Base-by-base conservation (phyloP, 2,329 filamentous ascomycete genomes). In the Furcasterigmium furcatum region DNA sequence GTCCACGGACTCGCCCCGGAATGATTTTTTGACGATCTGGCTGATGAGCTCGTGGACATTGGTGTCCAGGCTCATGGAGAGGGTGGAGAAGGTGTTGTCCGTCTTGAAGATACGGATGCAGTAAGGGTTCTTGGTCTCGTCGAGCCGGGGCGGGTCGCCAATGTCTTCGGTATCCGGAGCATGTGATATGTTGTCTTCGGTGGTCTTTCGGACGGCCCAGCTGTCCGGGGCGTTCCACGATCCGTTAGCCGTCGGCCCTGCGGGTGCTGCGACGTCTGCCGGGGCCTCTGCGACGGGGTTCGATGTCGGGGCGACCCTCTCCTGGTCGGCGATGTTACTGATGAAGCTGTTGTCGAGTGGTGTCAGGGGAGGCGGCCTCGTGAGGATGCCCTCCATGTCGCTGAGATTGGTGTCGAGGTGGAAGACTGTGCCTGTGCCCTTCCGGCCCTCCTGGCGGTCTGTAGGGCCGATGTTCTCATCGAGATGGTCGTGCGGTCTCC, bases 41-140 rank as follows among this genome's bases (percentile, higher is more conserved):
- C 83, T 78, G 52, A 97, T 85, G 38, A 97, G 85, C 47, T 99
- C 92, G 16, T 81, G 77, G 16, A 95, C 92, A 1, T 87, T 91
- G 4, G 92, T 85, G 58, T 91, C 89, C 43, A 97, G 72, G 3
- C 84, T 76, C 65, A 92, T 85, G 24, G 91, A 92, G 41, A 99
- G 78, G 0, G 94, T 96, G 7, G 91, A 89, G 69, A 97, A 99
- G 0, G 94, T 96, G 21, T 87, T 90, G 62, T 99, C 92, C 9
- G 87, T 86, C 49, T 91, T 85, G 72, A 99, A 99, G 30, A 99
- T 89, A 27, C 94, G 89, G 60, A 99, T 94, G 63, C 91, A 97
- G 65, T 92, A 96, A 25, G 86, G 83, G 14, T 79, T 76, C 24
- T 80, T 76, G 59, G 89, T 88, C 62, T 92, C 87, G 45, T 92